Percentiles rank a stretch among this genome's conserved stretches.
phyloP scores from a whole-genome alignment of 129 eudicot species.

The Gnaphalium uliginosum region DNA sequence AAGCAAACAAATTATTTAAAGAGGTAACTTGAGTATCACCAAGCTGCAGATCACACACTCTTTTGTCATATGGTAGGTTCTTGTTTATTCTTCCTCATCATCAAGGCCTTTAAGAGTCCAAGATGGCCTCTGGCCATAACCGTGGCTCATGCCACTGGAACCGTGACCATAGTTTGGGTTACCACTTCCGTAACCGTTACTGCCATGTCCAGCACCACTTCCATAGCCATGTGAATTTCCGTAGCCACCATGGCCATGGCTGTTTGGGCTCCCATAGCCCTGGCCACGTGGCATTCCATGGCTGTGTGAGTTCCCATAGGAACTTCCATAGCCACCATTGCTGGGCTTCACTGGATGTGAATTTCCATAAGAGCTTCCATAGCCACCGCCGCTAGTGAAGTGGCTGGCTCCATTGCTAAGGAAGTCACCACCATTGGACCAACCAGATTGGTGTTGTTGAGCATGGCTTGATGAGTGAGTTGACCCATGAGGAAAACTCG shows the following conservation, averaged over 20 bases:
- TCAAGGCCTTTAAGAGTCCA: slow-evolving; percentile 50
- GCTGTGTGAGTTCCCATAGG: slow-evolving; percentile 6
- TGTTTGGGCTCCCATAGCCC: slow-evolving; percentile 16
- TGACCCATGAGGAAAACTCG: slow-evolving; percentile 21
- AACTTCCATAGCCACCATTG: neutral
- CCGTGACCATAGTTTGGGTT: slow-evolving; percentile 18
- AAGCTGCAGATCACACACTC: slow-evolving; percentile 25
- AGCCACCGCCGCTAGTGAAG: slow-evolving; percentile 19
- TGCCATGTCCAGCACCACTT: slow-evolving; percentile 26
- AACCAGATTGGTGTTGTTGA: slow-evolving; percentile 35
- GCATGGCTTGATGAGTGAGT: slow-evolving; percentile 29
- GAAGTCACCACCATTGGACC: slow-evolving; percentile 22
- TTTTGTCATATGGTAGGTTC: slow-evolving; percentile 18
- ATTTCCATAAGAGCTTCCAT: slow-evolving; percentile 23
- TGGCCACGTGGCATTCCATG: slow-evolving; percentile 7
- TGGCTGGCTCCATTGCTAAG: slow-evolving; percentile 28
- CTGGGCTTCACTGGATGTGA: neutral
- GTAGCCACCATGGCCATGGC: slow-evolving; percentile 9
- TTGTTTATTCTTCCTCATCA: slow-evolving; percentile 34
- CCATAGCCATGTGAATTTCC: slow-evolving; percentile 31
- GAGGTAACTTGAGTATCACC: slow-evolving; percentile 30
- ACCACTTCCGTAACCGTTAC: slow-evolving; percentile 18
- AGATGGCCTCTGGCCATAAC: slow-evolving; percentile 28
- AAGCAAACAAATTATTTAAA: slow-evolving; percentile 37
- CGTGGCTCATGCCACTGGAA: slow-evolving; percentile 29